These are phyloP conservation scores for Tricholoma hemisulphureum DNA, from an alignment of 768 basidiomycete species.

Conservation along the genomic window DNA sequence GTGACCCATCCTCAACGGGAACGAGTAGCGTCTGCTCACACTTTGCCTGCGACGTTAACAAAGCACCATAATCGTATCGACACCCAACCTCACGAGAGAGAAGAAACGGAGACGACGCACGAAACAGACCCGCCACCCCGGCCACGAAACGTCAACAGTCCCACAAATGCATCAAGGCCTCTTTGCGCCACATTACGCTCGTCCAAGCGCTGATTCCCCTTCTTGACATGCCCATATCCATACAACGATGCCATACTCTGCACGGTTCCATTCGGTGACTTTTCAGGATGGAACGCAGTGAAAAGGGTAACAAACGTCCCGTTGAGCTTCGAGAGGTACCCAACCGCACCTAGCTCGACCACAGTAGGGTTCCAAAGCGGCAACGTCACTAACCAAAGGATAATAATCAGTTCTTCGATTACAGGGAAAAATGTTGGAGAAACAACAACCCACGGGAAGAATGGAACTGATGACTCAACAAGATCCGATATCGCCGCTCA, in stretches of 20 bases:
- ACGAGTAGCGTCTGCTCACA: constrained; percentile 52
- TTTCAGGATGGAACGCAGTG: constrained; percentile 59
- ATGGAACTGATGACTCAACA: constrained; percentile 69
- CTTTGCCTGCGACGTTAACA: constrained; percentile 39
- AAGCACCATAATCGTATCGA: not conserved
- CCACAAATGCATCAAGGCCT: constrained; percentile 54
- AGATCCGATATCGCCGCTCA: constrained; percentile 67
- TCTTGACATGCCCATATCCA: constrained; percentile 60
- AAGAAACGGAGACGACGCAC: constrained; percentile 29
- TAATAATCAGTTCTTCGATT: not conserved
- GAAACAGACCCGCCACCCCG: constrained; percentile 33
- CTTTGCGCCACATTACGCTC: constrained; percentile 59
- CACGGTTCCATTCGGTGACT: constrained; percentile 42
- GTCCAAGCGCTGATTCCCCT: constrained; percentile 50
- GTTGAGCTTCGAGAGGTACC: constrained; percentile 64
- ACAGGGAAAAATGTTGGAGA: not conserved
- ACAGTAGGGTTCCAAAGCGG: constrained; percentile 70
- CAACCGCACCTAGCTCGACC: constrained; percentile 69
- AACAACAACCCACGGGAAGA: constrained; percentile 51
- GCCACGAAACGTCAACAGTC: constrained; percentile 46
- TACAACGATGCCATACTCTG: constrained; percentile 55
- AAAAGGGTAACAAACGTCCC: constrained; percentile 73
- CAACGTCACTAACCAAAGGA: constrained; percentile 46
- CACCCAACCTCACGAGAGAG: constrained; percentile 3
- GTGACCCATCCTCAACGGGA: constrained; percentile 62